These are phyloP conservation scores for Sarocladium brachiariae DNA, from an alignment of 2,329 filamentous ascomycete species.

Conservation along the genomic window DNA sequence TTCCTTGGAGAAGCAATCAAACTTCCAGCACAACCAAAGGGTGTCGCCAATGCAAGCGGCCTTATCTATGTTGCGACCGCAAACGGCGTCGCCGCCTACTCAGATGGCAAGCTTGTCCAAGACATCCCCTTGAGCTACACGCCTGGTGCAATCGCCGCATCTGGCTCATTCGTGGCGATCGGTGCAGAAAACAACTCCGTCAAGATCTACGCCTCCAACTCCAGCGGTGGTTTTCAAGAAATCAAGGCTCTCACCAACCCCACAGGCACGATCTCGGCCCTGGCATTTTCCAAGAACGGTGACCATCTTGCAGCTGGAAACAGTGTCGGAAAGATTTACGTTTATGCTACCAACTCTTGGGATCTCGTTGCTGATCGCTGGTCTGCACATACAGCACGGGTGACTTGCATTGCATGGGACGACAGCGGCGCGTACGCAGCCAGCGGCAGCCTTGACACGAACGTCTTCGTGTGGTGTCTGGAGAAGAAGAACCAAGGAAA, in stretches of 20 bases:
- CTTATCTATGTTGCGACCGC: constrained; percentile 52
- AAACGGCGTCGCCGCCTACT: constrained; percentile 46
- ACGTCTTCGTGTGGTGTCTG: constrained; percentile 88
- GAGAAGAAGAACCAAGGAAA: constrained; percentile 71
- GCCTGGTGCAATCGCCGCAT: constrained; percentile 66
- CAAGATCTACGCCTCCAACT: constrained; percentile 59
- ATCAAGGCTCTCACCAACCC: constrained; percentile 57
- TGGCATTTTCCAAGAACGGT: constrained; percentile 80
- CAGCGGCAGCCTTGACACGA: constrained; percentile 83
- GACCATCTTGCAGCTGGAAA: constrained; percentile 75
- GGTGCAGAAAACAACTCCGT: constrained; percentile 69
- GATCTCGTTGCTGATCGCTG: constrained; percentile 70
- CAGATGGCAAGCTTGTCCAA: constrained; percentile 53
- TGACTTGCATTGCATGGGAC: constrained; percentile 66
- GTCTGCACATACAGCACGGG: constrained; percentile 54
- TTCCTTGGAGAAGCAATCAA: constrained; percentile 65
- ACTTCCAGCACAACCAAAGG: constrained; percentile 75
- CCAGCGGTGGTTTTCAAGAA: constrained; percentile 47
- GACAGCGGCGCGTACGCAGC: constrained; percentile 67
- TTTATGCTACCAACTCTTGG: constrained; percentile 58
- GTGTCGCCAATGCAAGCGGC: constrained; percentile 49
- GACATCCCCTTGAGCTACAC: constrained; percentile 53
- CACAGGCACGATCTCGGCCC: constrained; percentile 64
- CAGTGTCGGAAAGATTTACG: constrained; percentile 78
- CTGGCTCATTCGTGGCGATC: constrained; percentile 62